phyloP scores from a whole-genome alignment of 1,139 yeast species.

The Pichia cactophila region DNA sequence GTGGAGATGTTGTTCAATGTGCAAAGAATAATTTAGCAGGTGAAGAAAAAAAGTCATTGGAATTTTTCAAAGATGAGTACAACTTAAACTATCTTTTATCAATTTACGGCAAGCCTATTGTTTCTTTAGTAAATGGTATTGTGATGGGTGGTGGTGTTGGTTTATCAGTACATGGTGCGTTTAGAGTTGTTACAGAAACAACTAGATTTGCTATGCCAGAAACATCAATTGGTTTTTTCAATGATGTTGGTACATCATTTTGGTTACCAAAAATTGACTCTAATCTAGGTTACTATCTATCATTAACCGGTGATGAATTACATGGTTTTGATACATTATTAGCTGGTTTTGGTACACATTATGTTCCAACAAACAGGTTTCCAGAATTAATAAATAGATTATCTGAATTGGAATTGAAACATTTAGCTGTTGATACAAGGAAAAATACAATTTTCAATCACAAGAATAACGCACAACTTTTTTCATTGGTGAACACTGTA shows the following conservation, averaged over 20 bases:
- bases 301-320: conserved; percentile 77
- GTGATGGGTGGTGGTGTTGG: conserved; percentile 99
- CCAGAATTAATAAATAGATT: conserved; percentile 58
- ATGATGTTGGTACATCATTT: conserved; percentile 92
- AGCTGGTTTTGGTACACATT: conserved; percentile 88
- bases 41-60: conserved; percentile 47
- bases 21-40: conserved; percentile 45
- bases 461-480: conserved; percentile 32
- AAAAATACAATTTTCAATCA: conserved; percentile 13
- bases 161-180: conserved; percentile 84
- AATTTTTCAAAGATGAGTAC: conserved; percentile 76
- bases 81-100: conserved; percentile 72
- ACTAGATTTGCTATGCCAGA: conserved; percentile 97
- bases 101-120: conserved; percentile 76
- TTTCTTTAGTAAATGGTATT: conserved; percentile 82
- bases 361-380: conserved; percentile 59
- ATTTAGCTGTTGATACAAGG: conserved; percentile 17
- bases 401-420: conserved; percentile 42
- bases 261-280: conserved; percentile 80
- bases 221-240: conserved; percentile 92
- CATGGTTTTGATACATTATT: conserved; percentile 72
- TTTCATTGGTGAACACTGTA: conserved; percentile 56
- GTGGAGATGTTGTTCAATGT: conserved; percentile 88
- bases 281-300: conserved; percentile 75
- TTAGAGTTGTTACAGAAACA: conserved; percentile 83